These are phyloP conservation scores for Phyllosticta citrichinensis DNA, from an alignment of 2,329 filamentous ascomycete species.

Conservation along the genomic window DNA sequence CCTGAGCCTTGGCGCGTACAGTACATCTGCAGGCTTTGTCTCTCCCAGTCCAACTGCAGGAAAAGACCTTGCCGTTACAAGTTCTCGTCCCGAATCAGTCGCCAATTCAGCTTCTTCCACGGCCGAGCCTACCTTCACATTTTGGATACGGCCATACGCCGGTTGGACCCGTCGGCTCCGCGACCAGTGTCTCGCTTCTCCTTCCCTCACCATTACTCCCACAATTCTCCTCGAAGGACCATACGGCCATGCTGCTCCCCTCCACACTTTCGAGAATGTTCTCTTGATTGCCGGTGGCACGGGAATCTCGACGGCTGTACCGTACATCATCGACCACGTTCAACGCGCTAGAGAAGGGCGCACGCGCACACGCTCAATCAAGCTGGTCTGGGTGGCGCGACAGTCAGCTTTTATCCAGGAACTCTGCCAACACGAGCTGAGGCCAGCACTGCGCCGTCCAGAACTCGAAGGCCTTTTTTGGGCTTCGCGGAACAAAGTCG, in stretches of 20 bases:
- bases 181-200: conserved; percentile 23
- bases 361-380: conserved; percentile 15
- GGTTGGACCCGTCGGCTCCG: conserved; percentile 42
- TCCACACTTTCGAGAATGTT: conserved; percentile 32
- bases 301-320: conserved; percentile 24
- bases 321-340: conserved; percentile 17
- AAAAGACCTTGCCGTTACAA: neutral
- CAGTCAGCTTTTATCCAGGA: conserved; percentile 20
- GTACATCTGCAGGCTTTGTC: conserved; percentile 6
- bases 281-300: conserved; percentile 28
- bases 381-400: conserved; percentile 26
- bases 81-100: conserved; percentile 12
- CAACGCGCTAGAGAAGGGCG: conserved; percentile 12
- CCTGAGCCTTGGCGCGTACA: conserved; percentile 34
- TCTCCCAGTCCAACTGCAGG: neutral
- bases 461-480: conserved; percentile 14
- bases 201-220: conserved; percentile 17
- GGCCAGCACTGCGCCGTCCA: conserved; percentile 16
- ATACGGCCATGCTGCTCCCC: conserved; percentile 34
- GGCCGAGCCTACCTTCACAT: conserved; percentile 24
- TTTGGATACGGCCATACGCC: conserved; percentile 42
- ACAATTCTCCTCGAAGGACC: conserved; percentile 41
- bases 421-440: conserved; percentile 17
- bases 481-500: conserved; percentile 9
- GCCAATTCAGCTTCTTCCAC: conserved; percentile 15